Percentiles rank a stretch among this genome's conserved stretches.
phyloP scores from a whole-genome alignment of 352 stramenopile species.

The Albugo candida region DNA sequence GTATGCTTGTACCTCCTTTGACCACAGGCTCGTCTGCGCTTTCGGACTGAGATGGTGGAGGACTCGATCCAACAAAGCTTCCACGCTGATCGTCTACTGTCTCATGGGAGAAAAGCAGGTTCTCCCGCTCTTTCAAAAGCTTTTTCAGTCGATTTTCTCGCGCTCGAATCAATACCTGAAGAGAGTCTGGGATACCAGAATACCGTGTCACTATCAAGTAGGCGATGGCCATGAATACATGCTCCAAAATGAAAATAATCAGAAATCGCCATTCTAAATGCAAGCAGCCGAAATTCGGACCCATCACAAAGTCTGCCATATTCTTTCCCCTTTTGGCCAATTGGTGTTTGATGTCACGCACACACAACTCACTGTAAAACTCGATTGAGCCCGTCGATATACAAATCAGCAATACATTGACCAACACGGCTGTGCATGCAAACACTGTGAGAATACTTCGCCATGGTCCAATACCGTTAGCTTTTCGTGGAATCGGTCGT shows the following conservation, averaged over 20 bases:
- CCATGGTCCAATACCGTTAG: conserved; percentile 61
- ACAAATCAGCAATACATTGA: conserved; percentile 49
- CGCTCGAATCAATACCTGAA: conserved; percentile 27
- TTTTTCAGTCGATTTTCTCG: conserved; percentile 48
- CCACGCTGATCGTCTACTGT: too few relatives aligned
- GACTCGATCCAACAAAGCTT: too few relatives aligned
- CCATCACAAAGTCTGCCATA: conserved; percentile 43
- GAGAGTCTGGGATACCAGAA: conserved; percentile 27
- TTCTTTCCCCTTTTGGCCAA: conserved; percentile 39
- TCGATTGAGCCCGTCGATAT: conserved; percentile 49
- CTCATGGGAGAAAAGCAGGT: conserved; percentile 21
- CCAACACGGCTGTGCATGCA: conserved; percentile 45
- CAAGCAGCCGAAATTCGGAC: conserved; percentile 40
- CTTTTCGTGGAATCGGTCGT: conserved; percentile 37
- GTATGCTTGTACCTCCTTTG: too few relatives aligned
- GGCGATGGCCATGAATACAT: conserved; percentile 25
- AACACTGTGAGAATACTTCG: conserved; percentile 29
- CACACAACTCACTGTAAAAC: conserved; percentile 40
- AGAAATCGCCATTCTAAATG: conserved; percentile 34
- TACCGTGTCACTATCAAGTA: conserved; percentile 35
- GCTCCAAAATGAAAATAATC: conserved; percentile 34
- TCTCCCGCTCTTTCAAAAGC: conserved; percentile 25
- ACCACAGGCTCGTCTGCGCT: too few relatives aligned
- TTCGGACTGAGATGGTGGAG: too few relatives aligned
- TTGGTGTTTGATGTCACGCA: conserved; percentile 30